Evolutionary conservation across 192 early-diverging fungal species (phyloP), one percentile per base, ranked within the genome.

Genomic region (Podila verticillata): DNA sequence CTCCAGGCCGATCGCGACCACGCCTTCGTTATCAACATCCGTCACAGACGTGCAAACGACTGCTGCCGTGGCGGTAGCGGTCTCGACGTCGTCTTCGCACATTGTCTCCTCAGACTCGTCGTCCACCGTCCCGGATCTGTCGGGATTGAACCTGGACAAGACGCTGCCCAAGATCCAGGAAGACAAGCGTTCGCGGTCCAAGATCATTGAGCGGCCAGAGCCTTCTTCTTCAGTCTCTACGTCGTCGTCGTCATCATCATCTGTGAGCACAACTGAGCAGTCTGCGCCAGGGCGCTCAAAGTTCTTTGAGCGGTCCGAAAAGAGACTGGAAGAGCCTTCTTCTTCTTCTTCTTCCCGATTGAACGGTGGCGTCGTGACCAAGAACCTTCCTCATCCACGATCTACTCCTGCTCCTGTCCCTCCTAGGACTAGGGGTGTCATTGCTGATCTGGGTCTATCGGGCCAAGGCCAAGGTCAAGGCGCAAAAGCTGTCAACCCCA

Each of bases 81-180:
- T 79, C 3, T 26, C 70, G 20, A 51, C 69, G 0, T 62, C 61
- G 35, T 12, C 17, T 6, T 34, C 61, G 61, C 32, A 19, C 7
- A 62, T 62, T 7, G 15, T 36, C 32, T 32, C 13, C n/a, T 15
- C 75, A 0, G 49, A 35, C 19, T 19, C 54, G 4, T 7, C 36
- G 2, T 19, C 51, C 0, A 57, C 48, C 5, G 36, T 39, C 30
- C 35, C 12, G 0, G 54, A 54, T 8, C 5, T 20, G 7, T 32
- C 74, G 26, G 26, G 34, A 10, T 29, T 70, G 35, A 80, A 75
- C 19, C 28, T 80, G 24, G 77, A 80, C 70, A 80, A 80, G 57
- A 72, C 77, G 0, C 56, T 80, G 22, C 77, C 77, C 13, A 80
- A 80, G 54, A 80, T 80, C 13, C 77, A 80, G 5, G 65, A 72